Base-by-base conservation (phyloP, 2,329 filamentous ascomycete species). In the Cercospora sesami region DNA sequence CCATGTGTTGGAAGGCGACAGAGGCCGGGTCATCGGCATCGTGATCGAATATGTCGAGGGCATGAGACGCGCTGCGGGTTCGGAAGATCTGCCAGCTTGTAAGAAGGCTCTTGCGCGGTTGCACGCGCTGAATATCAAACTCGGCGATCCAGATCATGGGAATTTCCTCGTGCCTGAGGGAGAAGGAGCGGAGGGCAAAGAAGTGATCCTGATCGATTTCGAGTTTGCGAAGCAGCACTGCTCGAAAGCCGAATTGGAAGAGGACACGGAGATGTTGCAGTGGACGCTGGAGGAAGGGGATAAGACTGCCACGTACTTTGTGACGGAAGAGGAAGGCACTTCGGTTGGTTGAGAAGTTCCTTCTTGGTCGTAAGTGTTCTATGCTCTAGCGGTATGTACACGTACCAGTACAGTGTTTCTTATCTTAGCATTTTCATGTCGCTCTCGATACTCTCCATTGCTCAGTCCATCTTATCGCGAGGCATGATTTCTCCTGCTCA, bases 351-450 rank as follows among this genome's bases (percentile, higher is more conserved):
- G 16, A 28, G 26, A 31, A 31, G 14, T n/a, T 31, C 53, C 26
- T 58, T 28, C 14, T 5, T 31, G 28, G 3, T 59, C 55, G 28
- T 36, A 59, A 31, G 31, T 59, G 36, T 16, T 62, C 39, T 51
- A 62, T 62, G 60, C 60, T 62, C 39, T 62, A 62, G 36, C 39
- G 5, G 26, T 62, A 62, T 51, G 36, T 62, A 48, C 39, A 62
- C 21, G 36, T 62, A 45, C 39, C 60, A 62, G 16, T 62, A 51
- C 60, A 62, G 42, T 62, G 39, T 16, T 45, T 39, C 18, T 39
- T 18, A 45, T 31, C 59, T 39, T 36, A n/a, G 21, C 59, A 45
- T 45, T 7, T 5, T 45, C 18, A 61, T 26, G 23, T 51, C 45
- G 16, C 23, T 59, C 62, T 45, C 5, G 53, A 31, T 7, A 12